Percentiles rank a stretch among this genome's conserved stretches.
Evolutionary conservation across 106 monocot species (phyloP).

Genomic region (Dendrobium nobile): DNA sequence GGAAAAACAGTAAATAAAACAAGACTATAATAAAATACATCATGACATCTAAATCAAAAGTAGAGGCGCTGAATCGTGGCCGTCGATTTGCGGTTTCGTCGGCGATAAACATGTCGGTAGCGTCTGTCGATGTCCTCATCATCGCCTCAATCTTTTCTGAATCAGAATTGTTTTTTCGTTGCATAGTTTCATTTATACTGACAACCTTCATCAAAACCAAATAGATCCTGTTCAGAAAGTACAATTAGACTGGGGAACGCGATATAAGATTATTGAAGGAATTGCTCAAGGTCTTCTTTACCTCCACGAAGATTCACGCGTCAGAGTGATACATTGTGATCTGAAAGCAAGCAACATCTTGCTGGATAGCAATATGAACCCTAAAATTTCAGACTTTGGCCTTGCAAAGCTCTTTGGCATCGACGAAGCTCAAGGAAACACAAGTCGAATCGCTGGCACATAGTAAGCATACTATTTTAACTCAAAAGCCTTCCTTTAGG

Average conservation of each 20-base stretch:
- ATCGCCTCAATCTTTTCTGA: not conserved
- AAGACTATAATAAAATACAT: too few relatives aligned
- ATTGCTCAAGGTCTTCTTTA: constrained; percentile 16
- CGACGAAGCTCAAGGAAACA: constrained; percentile 7
- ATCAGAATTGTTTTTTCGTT: not conserved
- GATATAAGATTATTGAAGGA: constrained; percentile 11
- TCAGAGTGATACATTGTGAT: constrained; percentile 13
- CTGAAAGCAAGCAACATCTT: constrained; percentile 18
- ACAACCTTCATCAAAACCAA: not conserved
- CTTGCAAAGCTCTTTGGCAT: constrained; percentile 6
- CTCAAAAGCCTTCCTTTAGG: too few relatives aligned
- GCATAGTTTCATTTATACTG: not conserved
- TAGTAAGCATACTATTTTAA: constrained; percentile 1
- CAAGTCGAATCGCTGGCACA: constrained; percentile 10
- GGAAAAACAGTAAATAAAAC: too few relatives aligned
- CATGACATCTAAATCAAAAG: too few relatives aligned
- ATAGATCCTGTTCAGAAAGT: not conserved
- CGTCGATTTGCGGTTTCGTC: too few relatives aligned
- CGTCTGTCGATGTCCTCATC: too few relatives aligned
- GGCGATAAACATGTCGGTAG: too few relatives aligned
- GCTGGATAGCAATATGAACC: constrained; percentile 12
- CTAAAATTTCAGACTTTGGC: constrained; percentile 21
- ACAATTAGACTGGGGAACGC: constrained; percentile 8
- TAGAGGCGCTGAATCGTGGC: too few relatives aligned
- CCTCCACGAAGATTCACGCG: constrained; percentile 12